These are phyloP conservation scores for Gymnopilus dilepis DNA, from an alignment of 768 basidiomycete species.

Conservation along the genomic window DNA sequence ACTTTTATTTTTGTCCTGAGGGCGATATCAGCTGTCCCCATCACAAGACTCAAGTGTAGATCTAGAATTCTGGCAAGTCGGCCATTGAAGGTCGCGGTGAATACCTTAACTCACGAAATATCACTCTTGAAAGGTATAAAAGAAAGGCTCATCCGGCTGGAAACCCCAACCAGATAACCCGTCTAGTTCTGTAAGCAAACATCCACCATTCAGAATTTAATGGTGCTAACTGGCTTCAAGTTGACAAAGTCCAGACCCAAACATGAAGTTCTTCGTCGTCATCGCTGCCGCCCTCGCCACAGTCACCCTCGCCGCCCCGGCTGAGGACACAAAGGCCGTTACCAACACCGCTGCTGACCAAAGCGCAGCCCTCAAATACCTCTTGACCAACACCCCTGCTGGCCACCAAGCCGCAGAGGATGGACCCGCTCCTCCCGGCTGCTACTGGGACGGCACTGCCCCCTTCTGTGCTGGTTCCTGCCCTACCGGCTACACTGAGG, in stretches of 20 bases:
- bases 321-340: conserved; percentile 10
- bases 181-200: neutral
- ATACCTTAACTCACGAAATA: neutral
- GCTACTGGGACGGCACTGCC: conserved; percentile 13
- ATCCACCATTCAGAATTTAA: neutral
- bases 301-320: neutral
- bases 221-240: neutral
- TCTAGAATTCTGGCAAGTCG: too few species aligned
- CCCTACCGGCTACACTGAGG: conserved; percentile 2
- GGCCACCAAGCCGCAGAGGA: conserved; percentile 8
- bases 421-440: neutral
- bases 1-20: too few species aligned
- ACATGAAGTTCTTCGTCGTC: neutral
- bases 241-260: neutral
- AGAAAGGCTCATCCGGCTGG: neutral
- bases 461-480: conserved; percentile 8
- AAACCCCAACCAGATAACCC: neutral
- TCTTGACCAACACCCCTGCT: conserved; percentile 8
- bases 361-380: conserved; percentile 8
- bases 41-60: too few species aligned
- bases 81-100: too few species aligned
- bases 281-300: conserved; percentile 1
- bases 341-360: neutral
- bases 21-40: too few species aligned
- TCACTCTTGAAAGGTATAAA: neutral